A percentile compares a stretch with the other conserved stretches of the same genome.
Evolutionary conservation across 495 filamentous ascomycete species (phyloP).

Genomic region (Aspergillus ostianus): DNA sequence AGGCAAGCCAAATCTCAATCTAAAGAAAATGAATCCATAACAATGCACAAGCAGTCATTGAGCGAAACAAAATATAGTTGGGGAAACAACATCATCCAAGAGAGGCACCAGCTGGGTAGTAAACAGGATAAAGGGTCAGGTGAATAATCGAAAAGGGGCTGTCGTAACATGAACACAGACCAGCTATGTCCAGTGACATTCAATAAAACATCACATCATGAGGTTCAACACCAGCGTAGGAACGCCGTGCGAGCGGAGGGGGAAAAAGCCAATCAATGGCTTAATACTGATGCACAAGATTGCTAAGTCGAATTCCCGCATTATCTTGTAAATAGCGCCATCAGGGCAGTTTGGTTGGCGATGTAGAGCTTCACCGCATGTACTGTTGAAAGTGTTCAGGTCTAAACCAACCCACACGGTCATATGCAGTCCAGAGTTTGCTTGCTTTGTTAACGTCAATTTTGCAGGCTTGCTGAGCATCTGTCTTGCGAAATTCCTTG

Average conservation of each 20-base stretch:
- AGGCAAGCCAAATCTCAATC: constrained; percentile 28
- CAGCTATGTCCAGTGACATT: constrained; percentile 10
- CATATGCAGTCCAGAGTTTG: constrained; percentile 89
- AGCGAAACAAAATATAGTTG: not conserved
- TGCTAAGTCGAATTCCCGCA: not conserved
- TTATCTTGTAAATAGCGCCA: not conserved
- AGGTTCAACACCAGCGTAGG: not conserved
- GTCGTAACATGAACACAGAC: constrained; percentile 8
- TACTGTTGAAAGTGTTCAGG: constrained; percentile 56
- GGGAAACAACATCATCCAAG: not conserved
- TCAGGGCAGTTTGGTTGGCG: not conserved
- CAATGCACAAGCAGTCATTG: not conserved
- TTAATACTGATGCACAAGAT: not conserved
- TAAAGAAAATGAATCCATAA: constrained; percentile 16
- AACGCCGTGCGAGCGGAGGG: not conserved
- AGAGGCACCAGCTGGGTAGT: not conserved
- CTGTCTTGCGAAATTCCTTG: constrained; percentile 96
- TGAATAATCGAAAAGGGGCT: not conserved
- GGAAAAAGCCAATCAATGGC: constrained; percentile 8
- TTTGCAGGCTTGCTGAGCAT: constrained; percentile 94
- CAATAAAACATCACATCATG: not conserved
- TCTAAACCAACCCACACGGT: constrained; percentile 86
- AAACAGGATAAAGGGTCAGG: not conserved
- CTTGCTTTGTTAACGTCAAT: constrained; percentile 99
- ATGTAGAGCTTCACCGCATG: constrained; percentile 30